Percentiles rank a stretch among this genome's conserved stretches.
Evolutionary conservation across 768 basidiomycete genomes (phyloP).

Genomic region (Russula griseocarnosa): DNA sequence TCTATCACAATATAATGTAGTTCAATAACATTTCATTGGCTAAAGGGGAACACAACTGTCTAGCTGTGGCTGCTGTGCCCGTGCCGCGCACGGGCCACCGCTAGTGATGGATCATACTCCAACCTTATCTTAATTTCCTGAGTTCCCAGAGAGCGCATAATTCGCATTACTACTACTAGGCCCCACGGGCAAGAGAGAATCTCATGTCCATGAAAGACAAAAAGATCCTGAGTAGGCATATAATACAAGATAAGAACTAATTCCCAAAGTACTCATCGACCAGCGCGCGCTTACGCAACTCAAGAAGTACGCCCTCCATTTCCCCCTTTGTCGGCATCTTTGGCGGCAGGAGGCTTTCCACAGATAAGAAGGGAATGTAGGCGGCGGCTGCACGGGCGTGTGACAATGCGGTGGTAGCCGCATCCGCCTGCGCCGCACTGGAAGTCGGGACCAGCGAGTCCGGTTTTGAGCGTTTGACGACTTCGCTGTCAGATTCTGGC

Average conservation of each 20-base stretch:
- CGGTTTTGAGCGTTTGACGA: constrained; percentile 35
- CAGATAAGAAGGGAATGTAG: constrained; percentile 69
- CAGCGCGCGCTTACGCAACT: constrained; percentile 73
- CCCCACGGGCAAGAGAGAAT: too few relatives aligned
- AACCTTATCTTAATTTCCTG: too few relatives aligned
- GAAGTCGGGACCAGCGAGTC: constrained; percentile 25
- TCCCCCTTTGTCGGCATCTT: constrained; percentile 71
- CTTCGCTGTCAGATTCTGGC: constrained; percentile 33
- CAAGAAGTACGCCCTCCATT: constrained; percentile 73
- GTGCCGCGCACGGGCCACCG: too few relatives aligned
- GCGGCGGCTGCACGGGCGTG: constrained; percentile 59
- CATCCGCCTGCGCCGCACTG: constrained; percentile 15
- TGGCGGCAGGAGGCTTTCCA: constrained; percentile 70
- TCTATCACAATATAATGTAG: too few relatives aligned
- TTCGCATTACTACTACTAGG: too few relatives aligned
- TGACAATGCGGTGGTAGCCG: constrained; percentile 33
- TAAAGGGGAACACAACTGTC: too few relatives aligned
- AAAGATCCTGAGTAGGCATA: too few relatives aligned
- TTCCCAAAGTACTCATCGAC: constrained; percentile 76
- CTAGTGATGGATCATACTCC: too few relatives aligned
- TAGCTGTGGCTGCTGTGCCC: too few relatives aligned
- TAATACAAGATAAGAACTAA: constrained; percentile 4
- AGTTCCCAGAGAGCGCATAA: too few relatives aligned
- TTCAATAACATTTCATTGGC: too few relatives aligned
- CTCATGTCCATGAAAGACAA: too few relatives aligned